Conservation (phyloP, 1,284 basidiomycete genomes). For the Melampsora americana region DNA sequence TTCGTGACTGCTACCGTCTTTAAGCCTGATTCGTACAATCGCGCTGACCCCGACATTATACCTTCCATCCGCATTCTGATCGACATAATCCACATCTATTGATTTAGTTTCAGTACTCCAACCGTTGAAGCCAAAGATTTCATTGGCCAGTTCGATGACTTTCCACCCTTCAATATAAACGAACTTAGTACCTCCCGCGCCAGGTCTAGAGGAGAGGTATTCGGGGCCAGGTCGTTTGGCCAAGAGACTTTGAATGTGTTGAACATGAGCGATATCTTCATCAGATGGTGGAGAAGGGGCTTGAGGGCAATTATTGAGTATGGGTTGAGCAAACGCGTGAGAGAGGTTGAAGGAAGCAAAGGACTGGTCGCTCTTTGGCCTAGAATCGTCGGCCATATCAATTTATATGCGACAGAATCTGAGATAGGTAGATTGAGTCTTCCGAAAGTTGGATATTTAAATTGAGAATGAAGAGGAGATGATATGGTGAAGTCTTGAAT, state of each 20-base stretch:
- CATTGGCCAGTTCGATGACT: constrained; percentile 91
- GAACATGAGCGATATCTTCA: background rate
- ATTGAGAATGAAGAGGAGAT: background rate
- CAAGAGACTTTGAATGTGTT: constrained; percentile 17
- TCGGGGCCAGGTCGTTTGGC: constrained; percentile 37
- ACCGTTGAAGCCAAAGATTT: constrained; percentile 97
- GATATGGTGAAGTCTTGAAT: background rate
- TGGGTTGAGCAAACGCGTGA: constrained; percentile 1
- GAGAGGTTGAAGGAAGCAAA: constrained; percentile 6
- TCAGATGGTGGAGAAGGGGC: constrained; percentile 7
- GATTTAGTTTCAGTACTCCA: constrained; percentile 84
- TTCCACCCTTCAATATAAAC: constrained; percentile 98
- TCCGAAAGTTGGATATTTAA: background rate
- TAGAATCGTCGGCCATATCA: background rate
- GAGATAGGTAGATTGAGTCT: background rate
- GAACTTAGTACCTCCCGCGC: constrained; percentile 65
- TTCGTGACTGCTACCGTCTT: constrained; percentile 86
- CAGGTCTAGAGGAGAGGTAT: constrained; percentile 22
- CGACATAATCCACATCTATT: constrained; percentile 66
- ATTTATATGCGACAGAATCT: no score
- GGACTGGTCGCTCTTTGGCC: background rate
- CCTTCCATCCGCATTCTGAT: constrained; percentile 54
- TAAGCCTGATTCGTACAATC: constrained; percentile 77
- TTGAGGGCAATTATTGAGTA: background rate
- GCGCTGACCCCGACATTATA: constrained; percentile 78